Conservation (phyloP, 352 stramenopile genomes). For the Peronosclerospora sorghi region DNA sequence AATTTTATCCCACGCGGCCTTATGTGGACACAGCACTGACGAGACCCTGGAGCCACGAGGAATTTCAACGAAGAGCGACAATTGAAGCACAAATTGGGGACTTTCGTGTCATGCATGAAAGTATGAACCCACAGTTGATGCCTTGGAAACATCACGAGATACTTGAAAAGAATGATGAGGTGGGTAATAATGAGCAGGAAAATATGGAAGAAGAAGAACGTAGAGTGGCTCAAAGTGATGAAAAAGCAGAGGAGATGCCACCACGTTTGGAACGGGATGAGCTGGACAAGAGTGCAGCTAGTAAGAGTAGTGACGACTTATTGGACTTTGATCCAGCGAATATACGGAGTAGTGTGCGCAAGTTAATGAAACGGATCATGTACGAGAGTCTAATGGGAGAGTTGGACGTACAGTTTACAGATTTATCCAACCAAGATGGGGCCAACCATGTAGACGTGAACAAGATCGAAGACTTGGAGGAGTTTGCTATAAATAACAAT, state of each 20-base stretch:
- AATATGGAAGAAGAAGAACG: slow-evolving; percentile 27
- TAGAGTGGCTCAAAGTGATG: slow-evolving; percentile 1
- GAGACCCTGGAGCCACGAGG: slow-evolving; percentile 15
- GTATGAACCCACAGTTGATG: slow-evolving; percentile 12
- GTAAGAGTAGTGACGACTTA: slow-evolving; percentile 12
- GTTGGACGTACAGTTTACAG: slow-evolving; percentile 2
- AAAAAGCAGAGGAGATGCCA: slow-evolving; percentile 3
- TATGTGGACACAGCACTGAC: slow-evolving; percentile 15
- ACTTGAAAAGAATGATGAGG: slow-evolving; percentile 6
- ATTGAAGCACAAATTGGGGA: slow-evolving; percentile 12
- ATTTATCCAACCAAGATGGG: slow-evolving; percentile 31
- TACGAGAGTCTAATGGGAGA: slow-evolving; percentile 26
- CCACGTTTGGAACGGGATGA: neutral
- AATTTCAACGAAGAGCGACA: slow-evolving; percentile 14
- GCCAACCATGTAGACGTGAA: slow-evolving; percentile 10
- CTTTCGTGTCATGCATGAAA: slow-evolving; percentile 22
- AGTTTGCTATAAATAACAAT: slow-evolving; percentile 11
- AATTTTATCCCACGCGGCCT: slow-evolving; percentile 26
- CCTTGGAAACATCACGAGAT: slow-evolving; percentile 11
- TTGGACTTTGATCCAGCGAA: slow-evolving; percentile 37
- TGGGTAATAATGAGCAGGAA: slow-evolving; percentile 27
- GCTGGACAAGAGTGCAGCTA: neutral
- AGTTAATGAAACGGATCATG: slow-evolving; percentile 41
- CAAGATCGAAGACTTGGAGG: slow-evolving; percentile 6
- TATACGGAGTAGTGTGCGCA: slow-evolving; percentile 33